These are phyloP conservation scores for Populus ilicifolia DNA, from an alignment of 345 rosid genomes.

Conservation along the genomic window DNA sequence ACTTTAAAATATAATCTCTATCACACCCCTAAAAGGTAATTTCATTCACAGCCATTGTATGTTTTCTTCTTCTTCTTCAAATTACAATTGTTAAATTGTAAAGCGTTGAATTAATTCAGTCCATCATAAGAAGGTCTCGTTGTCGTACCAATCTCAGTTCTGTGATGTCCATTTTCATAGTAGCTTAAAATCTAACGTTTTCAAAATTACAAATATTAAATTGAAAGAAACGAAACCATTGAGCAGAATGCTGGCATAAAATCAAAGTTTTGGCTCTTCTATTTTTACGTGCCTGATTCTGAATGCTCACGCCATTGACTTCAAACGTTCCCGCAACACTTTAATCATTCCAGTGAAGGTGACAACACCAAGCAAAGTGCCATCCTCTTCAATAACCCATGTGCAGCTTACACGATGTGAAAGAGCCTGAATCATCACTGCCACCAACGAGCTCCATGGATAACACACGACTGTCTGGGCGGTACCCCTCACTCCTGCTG, in stretches of 20 bases:
- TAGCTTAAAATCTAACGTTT: not conserved
- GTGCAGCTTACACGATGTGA: slow-evolving; percentile 46
- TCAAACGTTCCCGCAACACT: slow-evolving; percentile 45
- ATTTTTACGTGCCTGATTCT: not conserved
- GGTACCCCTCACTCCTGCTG: slow-evolving; percentile 30
- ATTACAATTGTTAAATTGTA: not conserved
- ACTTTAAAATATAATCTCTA: too few relatives aligned
- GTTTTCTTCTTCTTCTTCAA: not conserved
- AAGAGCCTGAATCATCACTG: slow-evolving; percentile 64
- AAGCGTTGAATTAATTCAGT: not conserved
- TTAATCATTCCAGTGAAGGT: slow-evolving; percentile 46
- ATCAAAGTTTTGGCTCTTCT: not conserved
- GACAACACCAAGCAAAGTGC: slow-evolving; percentile 45
- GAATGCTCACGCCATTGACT: slow-evolving; percentile 7
- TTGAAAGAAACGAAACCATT: not conserved
- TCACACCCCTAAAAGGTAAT: not conserved
- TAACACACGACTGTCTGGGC: slow-evolving; percentile 44
- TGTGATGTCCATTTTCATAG: not conserved
- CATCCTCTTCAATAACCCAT: slow-evolving; percentile 58
- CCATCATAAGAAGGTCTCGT: not conserved
- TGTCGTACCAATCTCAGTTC: not conserved
- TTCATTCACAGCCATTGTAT: not conserved
- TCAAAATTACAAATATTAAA: not conserved
- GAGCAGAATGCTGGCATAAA: not conserved
- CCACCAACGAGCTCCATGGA: slow-evolving; percentile 58